phyloP scores from a whole-genome alignment of 352 stramenopile species.

The Globisporangium polare region DNA sequence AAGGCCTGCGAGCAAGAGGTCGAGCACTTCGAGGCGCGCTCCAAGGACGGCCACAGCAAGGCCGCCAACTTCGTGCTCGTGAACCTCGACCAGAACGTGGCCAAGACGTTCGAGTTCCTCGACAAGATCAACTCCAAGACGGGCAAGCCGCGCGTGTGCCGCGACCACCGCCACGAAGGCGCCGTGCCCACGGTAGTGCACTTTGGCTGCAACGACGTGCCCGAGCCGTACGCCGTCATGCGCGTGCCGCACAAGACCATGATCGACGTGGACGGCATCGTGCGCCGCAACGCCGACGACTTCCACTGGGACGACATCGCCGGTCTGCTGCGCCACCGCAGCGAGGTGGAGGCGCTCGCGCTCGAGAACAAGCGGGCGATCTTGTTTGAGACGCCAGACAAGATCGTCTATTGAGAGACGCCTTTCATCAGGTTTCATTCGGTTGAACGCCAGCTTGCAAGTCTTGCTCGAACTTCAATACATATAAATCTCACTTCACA shows the following conservation, averaged over 20 bases:
- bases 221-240: conserved; percentile 48
- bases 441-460: too few species aligned
- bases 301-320: conserved; percentile 66
- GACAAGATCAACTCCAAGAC: conserved; percentile 34
- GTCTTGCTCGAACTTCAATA: too few species aligned
- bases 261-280: conserved; percentile 38
- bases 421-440: too few species aligned
- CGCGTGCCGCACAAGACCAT: conserved; percentile 47
- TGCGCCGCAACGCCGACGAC: conserved; percentile 49
- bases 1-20: conserved; percentile 45
- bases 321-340: conserved; percentile 34
- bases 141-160: conserved; percentile 40
- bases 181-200: conserved; percentile 48
- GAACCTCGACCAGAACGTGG: conserved; percentile 59
- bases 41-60: conserved; percentile 41
- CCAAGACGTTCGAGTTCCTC: conserved; percentile 43
- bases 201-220: conserved; percentile 45
- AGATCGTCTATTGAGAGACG: neutral
- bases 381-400: neutral
- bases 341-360: conserved; percentile 22
- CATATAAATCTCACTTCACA: neutral
- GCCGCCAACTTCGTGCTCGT: conserved; percentile 60
- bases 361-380: conserved; percentile 15
- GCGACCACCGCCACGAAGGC: conserved; percentile 36
- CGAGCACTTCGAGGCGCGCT: conserved; percentile 53